Evolutionary conservation across 345 rosid genomes (phyloP).

Genomic region (Carallia pectinifolia): DNA sequence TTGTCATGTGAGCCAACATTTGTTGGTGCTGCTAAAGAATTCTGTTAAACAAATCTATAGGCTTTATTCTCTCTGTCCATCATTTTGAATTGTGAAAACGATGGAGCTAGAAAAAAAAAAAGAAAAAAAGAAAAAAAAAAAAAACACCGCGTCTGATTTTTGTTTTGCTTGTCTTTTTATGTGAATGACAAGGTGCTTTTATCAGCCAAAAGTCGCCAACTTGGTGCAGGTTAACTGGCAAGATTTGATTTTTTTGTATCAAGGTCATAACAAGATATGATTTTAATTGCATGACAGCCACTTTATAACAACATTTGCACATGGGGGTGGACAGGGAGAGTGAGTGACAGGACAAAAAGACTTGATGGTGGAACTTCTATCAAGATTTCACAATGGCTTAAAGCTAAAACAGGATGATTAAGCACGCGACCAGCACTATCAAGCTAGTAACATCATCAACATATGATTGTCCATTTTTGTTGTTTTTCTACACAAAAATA

Average conservation of each 20-base stretch:
- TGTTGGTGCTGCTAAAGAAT: too few species aligned
- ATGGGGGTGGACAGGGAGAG: constrained; percentile 14
- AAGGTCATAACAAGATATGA: background rate
- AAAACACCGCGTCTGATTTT: too few species aligned
- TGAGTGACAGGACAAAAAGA: background rate
- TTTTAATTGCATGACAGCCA: background rate
- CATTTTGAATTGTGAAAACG: too few species aligned
- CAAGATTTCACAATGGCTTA: constrained; percentile 2
- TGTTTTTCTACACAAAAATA: too few species aligned
- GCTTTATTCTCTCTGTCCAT: too few species aligned
- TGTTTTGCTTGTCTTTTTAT: too few species aligned
- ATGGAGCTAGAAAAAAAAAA: too few species aligned
- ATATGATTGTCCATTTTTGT: background rate
- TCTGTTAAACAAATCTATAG: too few species aligned
- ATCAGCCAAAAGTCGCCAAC: background rate
- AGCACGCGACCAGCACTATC: constrained; percentile 8
- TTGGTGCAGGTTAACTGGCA: background rate
- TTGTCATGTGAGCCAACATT: too few species aligned
- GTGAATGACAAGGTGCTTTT: too few species aligned
- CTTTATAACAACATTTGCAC: constrained; percentile 25
- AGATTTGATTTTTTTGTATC: background rate
- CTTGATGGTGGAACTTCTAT: background rate
- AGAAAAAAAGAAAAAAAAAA: too few species aligned
- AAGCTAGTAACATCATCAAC: background rate
- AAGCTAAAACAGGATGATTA: constrained; percentile 20